Evolutionary conservation across 176 grass and related monocot genomes (phyloP), one percentile per base, ranked within the genome.

Genomic region (Aegilops tauschii): DNA sequence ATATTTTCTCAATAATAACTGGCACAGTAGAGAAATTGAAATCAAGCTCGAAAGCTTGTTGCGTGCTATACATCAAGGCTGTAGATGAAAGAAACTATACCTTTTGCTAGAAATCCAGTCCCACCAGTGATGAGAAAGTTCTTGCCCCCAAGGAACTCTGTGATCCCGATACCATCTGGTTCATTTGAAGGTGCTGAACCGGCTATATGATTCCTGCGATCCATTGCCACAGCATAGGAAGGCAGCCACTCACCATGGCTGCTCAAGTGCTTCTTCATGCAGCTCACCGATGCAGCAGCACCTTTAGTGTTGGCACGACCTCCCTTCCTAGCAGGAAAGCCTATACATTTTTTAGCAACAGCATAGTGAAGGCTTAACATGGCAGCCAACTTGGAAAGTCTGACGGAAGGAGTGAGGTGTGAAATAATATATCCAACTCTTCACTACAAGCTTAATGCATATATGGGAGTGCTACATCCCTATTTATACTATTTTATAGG

Each of bases 1-100:
- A 76, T 50, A 98, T 95, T 78, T 98, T 98, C 85, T 98, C 93
- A 25, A 95, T 89, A 67, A 95, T 91, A 93, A 95, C 91, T 98
- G 73, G 77, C 31, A 61, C 56, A 63, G 0, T 59, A 32, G 74
- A 84, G 21, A 73, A 92, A 64, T 32, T 6, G 12, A 67, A 35
- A 69, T 65, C 65, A 69, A 63, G 16, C 32, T 20, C 32, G 65
- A 20, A 44, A 85, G 8, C 39, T 21, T 20, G 56, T 49, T 2
- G 28, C 36, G 56, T n/a, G 34, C 18, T 59, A 79, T 5, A 59
- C 21, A 77, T 56, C 3, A 11, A 6, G 27, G 25, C 1, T 27
- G 14, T 56, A 25, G 4, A 45, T 1, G 45, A 3, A 11, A 14
- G 47, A 10, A 69, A 21, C 14, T 59, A 68, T 56, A 97, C 95